Base-by-base conservation (phyloP, 2,329 filamentous ascomycete species). In the Ploettnerulaceae sp. region DNA sequence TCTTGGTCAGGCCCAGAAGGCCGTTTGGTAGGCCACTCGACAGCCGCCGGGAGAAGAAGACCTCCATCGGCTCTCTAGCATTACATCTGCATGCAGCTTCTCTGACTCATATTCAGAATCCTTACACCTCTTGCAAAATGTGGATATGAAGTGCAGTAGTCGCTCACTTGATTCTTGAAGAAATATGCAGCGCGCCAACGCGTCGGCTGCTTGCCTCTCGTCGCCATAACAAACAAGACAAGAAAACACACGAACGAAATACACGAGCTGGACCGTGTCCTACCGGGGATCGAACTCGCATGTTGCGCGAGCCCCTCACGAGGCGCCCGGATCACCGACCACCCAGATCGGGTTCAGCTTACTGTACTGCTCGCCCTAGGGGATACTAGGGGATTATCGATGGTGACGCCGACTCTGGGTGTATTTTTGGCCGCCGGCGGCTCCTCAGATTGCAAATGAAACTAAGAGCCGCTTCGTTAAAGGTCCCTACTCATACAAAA, bases 51-150 rank as follows among this genome's bases (percentile, higher is more conserved):
- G 36, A 47, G 40, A 36, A 34, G 22, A 33, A 36, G 39, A 49
- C 24, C 53, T 44, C 33, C 26, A 48, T 57, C 46, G 39, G 28
- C 48, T 26, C 24, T 29, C 25, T 49, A 49, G 52, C 48, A 60
- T 45, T 49, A 41, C 35, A 44, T 35, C 33, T 41, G 51, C 47
- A 48, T 60, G 58, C 58, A 60, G 59, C 47, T 46, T 51, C 54
- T 57, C 51, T 64, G 61, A 64, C 49, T 64, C 61, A 64, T 57
- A 54, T 48, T 59, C 58, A 58, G 55, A 56, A 48, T 31, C 39
- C 46, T 44, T 52, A 46, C 29, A 37, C 34, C 40, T 34, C 29
- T 18, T 44, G 14, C 32, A 25, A 15, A 49, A 15, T 43, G 41
- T 43, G 21, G 39, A 43, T 40, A 47, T 37, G 34, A 50, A 37